Base-by-base conservation (phyloP, 257 asterid genomes). In the Avicennia marina region DNA sequence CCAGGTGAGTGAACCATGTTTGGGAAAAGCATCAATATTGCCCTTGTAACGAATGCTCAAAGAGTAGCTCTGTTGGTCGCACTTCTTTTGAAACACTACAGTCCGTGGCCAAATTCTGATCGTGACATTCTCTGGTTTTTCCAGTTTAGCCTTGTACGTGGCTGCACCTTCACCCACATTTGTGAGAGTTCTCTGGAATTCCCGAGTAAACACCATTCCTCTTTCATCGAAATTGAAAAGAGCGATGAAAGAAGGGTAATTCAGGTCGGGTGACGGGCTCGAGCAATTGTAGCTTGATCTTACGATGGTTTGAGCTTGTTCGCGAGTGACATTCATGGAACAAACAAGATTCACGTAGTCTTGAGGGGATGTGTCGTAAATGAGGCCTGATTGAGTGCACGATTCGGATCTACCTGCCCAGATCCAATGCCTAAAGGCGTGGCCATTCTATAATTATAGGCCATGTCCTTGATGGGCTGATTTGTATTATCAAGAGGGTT, bases 321-420 rank as follows among this genome's bases (percentile, higher is more conserved):
- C 55, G 0, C 64, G 47, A 7, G 78, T 75, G 71, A 56, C 72
- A 25, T 75, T 70, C 80, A 67, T 65, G 15, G 82, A 58, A 41
- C 82, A 75, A 1, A 79, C 70, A 0, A 75, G 81, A 55, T 72
- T 65, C 2, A 43, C 74, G 0, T 66, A 33, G 32, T 79, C 86
- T 15, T 66, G 75, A 1, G 49, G 17, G 2, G 78, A 24, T 0
- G 74, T 36, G 6, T 79, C 82, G 40, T 75, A 75, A 0, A 79
- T 27, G 1, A 79, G 78, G 1, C 86, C 80, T 2, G 86, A 44
- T 79, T 62, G 0, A 79, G 77, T 0, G 85, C 86, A 0, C 71
- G 68, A 51, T 76, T 76, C 1, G 78, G 86, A 19, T 79, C 68
- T 0, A 79, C 73, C 4, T 56, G 67, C 11, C 86, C 78, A 3